Evolutionary conservation across 441 rosid species (phyloP).

Genomic region (Arabidopsis lyrata): DNA sequence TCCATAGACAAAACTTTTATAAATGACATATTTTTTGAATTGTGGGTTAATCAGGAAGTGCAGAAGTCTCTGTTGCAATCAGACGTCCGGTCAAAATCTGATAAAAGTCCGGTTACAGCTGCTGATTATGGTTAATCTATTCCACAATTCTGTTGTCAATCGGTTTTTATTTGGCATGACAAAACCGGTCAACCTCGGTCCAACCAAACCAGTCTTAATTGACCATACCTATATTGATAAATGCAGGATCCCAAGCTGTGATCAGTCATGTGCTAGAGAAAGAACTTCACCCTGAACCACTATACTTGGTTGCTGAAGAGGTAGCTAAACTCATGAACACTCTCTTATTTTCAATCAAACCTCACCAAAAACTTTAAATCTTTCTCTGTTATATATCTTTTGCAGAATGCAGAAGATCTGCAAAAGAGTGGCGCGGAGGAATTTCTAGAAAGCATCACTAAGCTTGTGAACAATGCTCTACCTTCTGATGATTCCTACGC

Average conservation of each 20-base stretch:
- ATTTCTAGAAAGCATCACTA: slow-evolving; percentile 65
- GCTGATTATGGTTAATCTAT: slow-evolving; percentile 75
- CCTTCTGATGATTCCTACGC: slow-evolving; percentile 60
- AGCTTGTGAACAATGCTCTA: slow-evolving; percentile 75
- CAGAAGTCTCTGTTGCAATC: slow-evolving; percentile 79
- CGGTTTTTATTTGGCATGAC: background rate
- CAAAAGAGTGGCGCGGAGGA: slow-evolving; percentile 57
- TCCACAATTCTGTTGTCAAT: background rate
- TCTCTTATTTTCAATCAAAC: background rate
- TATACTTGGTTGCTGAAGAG: slow-evolving; percentile 91
- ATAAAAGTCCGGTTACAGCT: slow-evolving; percentile 82
- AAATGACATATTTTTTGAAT: background rate
- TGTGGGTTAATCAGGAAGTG: slow-evolving; percentile 58
- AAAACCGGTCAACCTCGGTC: background rate
- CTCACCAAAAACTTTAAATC: background rate
- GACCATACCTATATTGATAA: too few relatives aligned
- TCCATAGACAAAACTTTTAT: background rate
- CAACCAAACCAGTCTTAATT: background rate
- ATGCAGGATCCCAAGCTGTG: slow-evolving; percentile 40
- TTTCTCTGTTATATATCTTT: slow-evolving; percentile 16
- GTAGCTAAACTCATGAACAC: slow-evolving; percentile 41
- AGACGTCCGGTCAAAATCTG: slow-evolving; percentile 76
- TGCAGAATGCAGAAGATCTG: slow-evolving; percentile 80
- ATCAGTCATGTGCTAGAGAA: slow-evolving; percentile 56
- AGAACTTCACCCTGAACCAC: slow-evolving; percentile 63